Base-by-base conservation (phyloP, 495 filamentous ascomycete species). In the Articulospora tetracladia region DNA sequence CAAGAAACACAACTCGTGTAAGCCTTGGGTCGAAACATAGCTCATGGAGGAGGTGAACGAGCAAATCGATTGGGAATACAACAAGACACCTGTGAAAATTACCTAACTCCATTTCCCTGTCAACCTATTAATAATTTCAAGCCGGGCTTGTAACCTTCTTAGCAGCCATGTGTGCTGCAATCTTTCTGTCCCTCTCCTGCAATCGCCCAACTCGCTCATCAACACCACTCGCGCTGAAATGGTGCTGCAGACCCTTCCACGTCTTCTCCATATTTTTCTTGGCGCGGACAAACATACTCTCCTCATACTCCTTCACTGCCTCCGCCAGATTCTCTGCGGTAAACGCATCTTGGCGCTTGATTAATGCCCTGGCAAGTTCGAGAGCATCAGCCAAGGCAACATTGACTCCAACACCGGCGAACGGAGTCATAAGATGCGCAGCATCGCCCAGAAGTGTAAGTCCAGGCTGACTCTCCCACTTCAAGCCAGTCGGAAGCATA, bases 401-500 rank as follows among this genome's bases (percentile, higher is more conserved):
- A 55, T 88, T 86, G 19, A 86, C 81, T 1, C 85, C 84, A 11
- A 80, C 80, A 6, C 84, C 85, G 0, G 78, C 80, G 62, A 81
- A 84, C 0, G 83, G 83, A 1, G 77, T 79, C 83, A 84, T 85
- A 6, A 86, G 59, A 63, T 88, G 83, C 4, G 84, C 85, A 3
- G 85, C 81, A 68, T 87, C 84, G 3, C 85, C 85, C 24, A 85
- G 67, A 1, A 87, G 65, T 2, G 83, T 83, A 8, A 80, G 69
- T 11, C 77, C 74, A 0, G 70, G 57, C 0, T 66, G 59, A 17
- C 73, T 68, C 55, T 74, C 66, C 81, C 83, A 87, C 3, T 59
- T 61, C 27, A 72, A 52, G 13, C 79, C 83, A 3, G 79, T 69
- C 1, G 82, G 81, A 0, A 87, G 71, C 66, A 77, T 81, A 57